These are phyloP conservation scores for Collybiopsis confluens DNA, from an alignment of 768 basidiomycete species.

Conservation along the genomic window DNA sequence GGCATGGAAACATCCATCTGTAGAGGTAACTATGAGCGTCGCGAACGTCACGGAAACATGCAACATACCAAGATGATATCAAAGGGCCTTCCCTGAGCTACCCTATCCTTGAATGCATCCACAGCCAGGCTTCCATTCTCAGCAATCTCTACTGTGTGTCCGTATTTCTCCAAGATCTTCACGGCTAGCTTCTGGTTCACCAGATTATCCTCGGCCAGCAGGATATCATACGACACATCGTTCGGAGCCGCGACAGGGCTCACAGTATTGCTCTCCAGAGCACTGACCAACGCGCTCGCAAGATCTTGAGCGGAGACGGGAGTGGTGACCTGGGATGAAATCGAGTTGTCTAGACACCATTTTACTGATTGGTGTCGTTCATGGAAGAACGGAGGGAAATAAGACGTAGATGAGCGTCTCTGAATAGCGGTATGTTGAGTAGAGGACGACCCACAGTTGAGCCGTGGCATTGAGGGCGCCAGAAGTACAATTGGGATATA, in stretches of 20 bases:
- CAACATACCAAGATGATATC: slow-evolving; percentile 84
- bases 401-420: slow-evolving; percentile 5
- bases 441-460: slow-evolving; percentile 55
- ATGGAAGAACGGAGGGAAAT: slow-evolving; percentile 9
- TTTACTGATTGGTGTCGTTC: slow-evolving; percentile 53
- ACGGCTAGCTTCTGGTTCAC: slow-evolving; percentile 96
- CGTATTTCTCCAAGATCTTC: slow-evolving; percentile 94
- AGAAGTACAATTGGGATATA: slow-evolving; percentile 95
- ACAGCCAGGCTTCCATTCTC: slow-evolving; percentile 95
- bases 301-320: slow-evolving; percentile 88
- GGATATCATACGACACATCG: slow-evolving; percentile 85
- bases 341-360: slow-evolving; percentile 96
- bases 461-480: slow-evolving; percentile 69
- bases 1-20: slow-evolving; percentile 99
- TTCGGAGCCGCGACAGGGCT: slow-evolving; percentile 82
- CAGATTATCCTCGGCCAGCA: slow-evolving; percentile 95
- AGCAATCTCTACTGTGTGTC: slow-evolving; percentile 93
- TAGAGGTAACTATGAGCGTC: background rate
- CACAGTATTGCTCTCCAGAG: slow-evolving; percentile 92
- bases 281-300: slow-evolving; percentile 86
- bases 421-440: slow-evolving; percentile 5
- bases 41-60: background rate
- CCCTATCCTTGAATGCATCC: slow-evolving; percentile 82
- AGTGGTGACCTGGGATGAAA: slow-evolving; percentile 90
- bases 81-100: slow-evolving; percentile 68